These are phyloP conservation scores for Tolypocladium amazonense DNA, from an alignment of 2,329 filamentous ascomycete genomes.

Conservation along the genomic window DNA sequence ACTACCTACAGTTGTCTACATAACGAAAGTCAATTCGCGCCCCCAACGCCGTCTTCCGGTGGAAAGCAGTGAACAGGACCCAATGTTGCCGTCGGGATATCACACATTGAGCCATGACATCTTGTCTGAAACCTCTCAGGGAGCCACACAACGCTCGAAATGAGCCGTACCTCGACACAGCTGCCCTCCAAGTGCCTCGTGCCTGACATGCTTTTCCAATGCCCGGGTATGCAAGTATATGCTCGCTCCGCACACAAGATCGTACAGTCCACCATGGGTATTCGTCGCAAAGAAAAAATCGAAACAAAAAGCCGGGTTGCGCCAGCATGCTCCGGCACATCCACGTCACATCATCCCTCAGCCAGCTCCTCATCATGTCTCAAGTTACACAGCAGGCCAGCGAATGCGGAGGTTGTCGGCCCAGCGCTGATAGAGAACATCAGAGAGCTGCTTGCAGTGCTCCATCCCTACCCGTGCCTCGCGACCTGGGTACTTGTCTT, in stretches of 20 bases:
- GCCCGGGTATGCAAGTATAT: conserved; percentile 10
- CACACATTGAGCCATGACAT: conserved; percentile 1
- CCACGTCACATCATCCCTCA: neutral
- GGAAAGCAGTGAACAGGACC: neutral
- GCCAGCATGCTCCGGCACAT: neutral
- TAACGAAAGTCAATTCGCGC: neutral
- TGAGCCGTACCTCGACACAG: neutral
- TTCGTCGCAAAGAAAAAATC: conserved; percentile 3
- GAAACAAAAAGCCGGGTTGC: neutral
- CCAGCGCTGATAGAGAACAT: conserved; percentile 88
- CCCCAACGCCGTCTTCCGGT: conserved; percentile 5
- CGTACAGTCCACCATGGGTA: conserved; percentile 6
- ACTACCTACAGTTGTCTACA: conserved; percentile 10
- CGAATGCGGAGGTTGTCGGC: conserved; percentile 67
- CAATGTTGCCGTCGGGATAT: conserved; percentile 1
- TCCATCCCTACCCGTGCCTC: conserved; percentile 66
- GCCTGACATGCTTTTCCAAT: conserved; percentile 6
- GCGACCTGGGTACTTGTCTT: conserved; percentile 44
- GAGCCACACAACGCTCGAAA: neutral
- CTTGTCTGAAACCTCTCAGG: neutral
- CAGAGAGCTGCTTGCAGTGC: conserved; percentile 78
- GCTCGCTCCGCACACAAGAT: conserved; percentile 9
- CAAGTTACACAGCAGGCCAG: conserved; percentile 41
- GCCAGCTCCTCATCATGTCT: neutral
- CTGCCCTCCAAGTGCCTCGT: neutral